Percentiles rank a stretch among this genome's conserved stretches.
Conservation (phyloP, 1,139 yeast species). For the Hemisphaericaspora xylofermentans region DNA sequence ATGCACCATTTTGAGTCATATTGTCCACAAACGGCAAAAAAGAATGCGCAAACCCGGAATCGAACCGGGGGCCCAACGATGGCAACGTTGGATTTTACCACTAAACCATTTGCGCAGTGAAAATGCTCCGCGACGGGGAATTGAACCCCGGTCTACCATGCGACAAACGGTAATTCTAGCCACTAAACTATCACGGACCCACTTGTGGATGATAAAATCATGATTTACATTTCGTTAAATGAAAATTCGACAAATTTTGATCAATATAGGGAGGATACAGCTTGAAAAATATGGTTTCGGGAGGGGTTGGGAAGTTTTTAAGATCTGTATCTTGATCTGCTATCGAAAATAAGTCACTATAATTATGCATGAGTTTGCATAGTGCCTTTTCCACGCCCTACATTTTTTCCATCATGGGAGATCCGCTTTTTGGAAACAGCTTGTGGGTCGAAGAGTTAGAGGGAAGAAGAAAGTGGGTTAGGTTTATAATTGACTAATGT, state of each 20-base stretch:
- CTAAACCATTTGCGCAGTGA: conserved; percentile 25
- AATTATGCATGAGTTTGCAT: no score
- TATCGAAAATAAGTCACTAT: no score
- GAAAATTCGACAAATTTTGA: not conserved
- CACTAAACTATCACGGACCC: conserved; percentile 48
- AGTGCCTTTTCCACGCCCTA: no score
- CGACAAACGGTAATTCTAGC: conserved; percentile 53
- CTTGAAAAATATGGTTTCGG: not conserved
- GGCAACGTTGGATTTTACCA: conserved; percentile 20
- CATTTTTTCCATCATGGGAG: no score
- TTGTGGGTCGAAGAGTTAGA: no score
- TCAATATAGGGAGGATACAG: not conserved
- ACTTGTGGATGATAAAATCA: not conserved
- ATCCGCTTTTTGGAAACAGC: no score
- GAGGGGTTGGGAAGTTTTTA: no score
- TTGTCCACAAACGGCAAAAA: conserved; percentile 7
- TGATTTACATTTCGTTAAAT: not conserved
- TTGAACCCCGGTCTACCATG: conserved; percentile 72
- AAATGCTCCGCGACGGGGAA: conserved; percentile 64
- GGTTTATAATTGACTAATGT: no score
- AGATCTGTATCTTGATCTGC: no score
- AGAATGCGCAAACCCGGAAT: conserved; percentile 17
- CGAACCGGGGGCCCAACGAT: conserved; percentile 21
- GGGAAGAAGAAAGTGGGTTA: no score
- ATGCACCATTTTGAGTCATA: no score